phyloP scores from a whole-genome alignment of 2,329 filamentous ascomycete genomes.

The Rhexocercosporidium sp. region DNA sequence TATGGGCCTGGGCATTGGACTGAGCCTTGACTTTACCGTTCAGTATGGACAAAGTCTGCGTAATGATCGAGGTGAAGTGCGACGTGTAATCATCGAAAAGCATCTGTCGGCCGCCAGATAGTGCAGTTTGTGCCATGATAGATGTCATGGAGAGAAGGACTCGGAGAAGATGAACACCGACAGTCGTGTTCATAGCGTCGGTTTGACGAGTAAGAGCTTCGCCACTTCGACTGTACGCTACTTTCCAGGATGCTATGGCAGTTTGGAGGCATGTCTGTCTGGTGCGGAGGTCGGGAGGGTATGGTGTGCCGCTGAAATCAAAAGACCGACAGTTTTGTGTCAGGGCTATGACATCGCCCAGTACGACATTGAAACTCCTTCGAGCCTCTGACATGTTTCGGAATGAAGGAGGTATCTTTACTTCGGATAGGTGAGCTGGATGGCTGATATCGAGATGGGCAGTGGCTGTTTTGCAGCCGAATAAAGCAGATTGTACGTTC shows the following conservation, averaged over 20 bases:
- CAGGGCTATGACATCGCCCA: background rate
- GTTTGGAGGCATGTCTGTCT: conserved; percentile 1
- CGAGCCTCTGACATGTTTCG: conserved; percentile 5
- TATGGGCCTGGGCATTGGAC: background rate
- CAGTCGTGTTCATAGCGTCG: background rate
- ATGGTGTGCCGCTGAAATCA: background rate
- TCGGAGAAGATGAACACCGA: background rate
- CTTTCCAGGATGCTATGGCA: conserved; percentile 1
- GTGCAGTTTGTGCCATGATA: conserved; percentile 6
- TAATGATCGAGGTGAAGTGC: conserved; percentile 11
- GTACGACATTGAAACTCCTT: background rate
- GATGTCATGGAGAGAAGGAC: conserved; percentile 5
- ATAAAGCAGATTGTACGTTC: conserved; percentile 7
- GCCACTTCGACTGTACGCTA: conserved; percentile 1
- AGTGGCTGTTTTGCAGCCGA: conserved; percentile 3
- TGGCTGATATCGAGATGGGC: conserved; percentile 8
- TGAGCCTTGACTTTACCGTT: background rate
- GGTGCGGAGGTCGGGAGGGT: background rate
- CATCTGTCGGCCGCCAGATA: background rate
- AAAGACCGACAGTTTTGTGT: background rate
- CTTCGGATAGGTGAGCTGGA: background rate
- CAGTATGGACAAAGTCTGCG: background rate
- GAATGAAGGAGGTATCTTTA: conserved; percentile 1
- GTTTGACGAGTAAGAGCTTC: background rate
- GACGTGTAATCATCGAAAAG: conserved; percentile 11